Evolutionary conservation across 352 stramenopile species (phyloP), one percentile per base, ranked within the genome.

Genomic region (Plasmopara muralis): DNA sequence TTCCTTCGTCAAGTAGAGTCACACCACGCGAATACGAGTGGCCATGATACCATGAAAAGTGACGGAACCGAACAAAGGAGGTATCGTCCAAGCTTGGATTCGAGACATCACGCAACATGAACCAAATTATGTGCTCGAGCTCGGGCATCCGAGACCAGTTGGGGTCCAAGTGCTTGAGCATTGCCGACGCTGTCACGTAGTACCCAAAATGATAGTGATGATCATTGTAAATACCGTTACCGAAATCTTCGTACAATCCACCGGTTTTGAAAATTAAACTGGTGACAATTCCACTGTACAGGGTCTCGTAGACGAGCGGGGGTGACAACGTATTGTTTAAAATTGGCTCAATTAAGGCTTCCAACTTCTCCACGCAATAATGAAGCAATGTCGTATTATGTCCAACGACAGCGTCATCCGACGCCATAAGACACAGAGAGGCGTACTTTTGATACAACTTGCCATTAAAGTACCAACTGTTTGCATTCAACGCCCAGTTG

Each of bases 161-260:
- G 30, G 77, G 81, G 51, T 91, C 68, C 1, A 89, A 43, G 31
- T 83, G 68, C 46, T 71, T 74, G 0, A 86, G 33, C 16, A 91
- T 89, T 0, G 81, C 81, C 0, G 76, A 78, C 0, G 68, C 71
- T 18, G 62, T 71, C 34, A 91, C 62, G 55, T 69, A 91, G 60
- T 91, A 91, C 8, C 77, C 81, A 53, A 74, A 91, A 58, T 91
- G 81, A 49, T 89, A 91, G 53, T 91, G 75, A 63, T 91, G 76
- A 52, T 91, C 81, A 54, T 91, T 91, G 66, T 91, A 91, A 13
- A 89, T 74, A 10, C 62, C 68, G 57, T 81, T 91, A 42, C 81
- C 81, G 44, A 88, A 91, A 40, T 91, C 76, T n/a, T 65, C 65
- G 46, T 82, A 75, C 29, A 74, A 41, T 14, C 75, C 57, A 4